phyloP scores from a whole-genome alignment of 352 stramenopile species.

The Phytophthora macrochlamydospora region DNA sequence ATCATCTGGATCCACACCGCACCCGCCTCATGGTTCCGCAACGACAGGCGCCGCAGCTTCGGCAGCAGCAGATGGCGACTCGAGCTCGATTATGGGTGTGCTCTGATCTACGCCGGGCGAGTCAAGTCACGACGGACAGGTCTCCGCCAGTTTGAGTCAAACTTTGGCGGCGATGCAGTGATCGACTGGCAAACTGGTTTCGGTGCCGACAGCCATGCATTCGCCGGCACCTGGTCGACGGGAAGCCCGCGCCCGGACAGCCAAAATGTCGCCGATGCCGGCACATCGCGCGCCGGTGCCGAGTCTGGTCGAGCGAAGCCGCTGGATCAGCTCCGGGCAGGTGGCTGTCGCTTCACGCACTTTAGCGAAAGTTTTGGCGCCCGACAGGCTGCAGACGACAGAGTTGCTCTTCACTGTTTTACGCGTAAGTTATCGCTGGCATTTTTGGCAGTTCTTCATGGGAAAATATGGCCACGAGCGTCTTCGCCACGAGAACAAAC shows the following conservation, averaged over 20 bases:
- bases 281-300: constrained; percentile 1
- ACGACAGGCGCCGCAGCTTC: constrained; percentile 2
- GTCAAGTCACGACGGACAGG: too few relatives aligned
- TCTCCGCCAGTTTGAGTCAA: too few relatives aligned
- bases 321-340: neutral
- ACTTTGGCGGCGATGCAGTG: neutral
- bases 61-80: too few relatives aligned
- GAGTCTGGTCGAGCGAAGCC: constrained; percentile 18
- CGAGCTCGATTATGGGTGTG: too few relatives aligned
- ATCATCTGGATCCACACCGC: constrained; percentile 25
- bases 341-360: neutral
- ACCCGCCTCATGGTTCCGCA: constrained; percentile 30
- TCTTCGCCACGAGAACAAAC: neutral
- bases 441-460: too few relatives aligned
- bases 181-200: neutral
- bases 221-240: constrained; percentile 17
- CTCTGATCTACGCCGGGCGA: neutral
- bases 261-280: constrained; percentile 16
- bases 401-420: too few relatives aligned
- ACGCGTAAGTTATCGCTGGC: too few relatives aligned
- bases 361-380: neutral
- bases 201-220: constrained; percentile 10
- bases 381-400: neutral
- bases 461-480: too few relatives aligned
- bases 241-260: constrained; percentile 19